Evolutionary conservation across 495 filamentous ascomycete species (phyloP), one percentile per base, ranked within the genome.

Genomic region (Coniosporium apollinis): DNA sequence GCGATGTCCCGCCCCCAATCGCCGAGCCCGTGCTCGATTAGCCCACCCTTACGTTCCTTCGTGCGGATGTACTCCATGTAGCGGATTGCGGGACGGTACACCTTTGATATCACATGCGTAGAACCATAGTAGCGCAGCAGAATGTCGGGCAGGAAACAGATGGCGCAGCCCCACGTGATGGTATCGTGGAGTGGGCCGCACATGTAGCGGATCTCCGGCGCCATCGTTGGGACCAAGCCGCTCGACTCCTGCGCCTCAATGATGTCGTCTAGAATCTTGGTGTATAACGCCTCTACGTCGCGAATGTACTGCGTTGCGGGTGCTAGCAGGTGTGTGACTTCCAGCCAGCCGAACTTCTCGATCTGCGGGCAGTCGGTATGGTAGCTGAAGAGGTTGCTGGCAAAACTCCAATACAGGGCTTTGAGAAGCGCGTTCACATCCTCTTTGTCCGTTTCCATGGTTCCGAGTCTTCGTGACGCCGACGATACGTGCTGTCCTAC

Each of bases 291-390:
- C n/a, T 34, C 31, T 11, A 34, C 21, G 31, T 34, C 31, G 31
- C 14, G 19, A 19, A 34, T 21, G 19, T 34, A 34, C n/a, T 34
- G 31, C 15, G 31, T 18, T 11, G 31, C 14, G 6, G 5, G 31
- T n/a, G 19, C 14, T 11, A 34, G 31, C 14, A 34, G 31, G 21
- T 34, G 31, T 18, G 31, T 34, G 14, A 34, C 31, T 19, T 34
- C 31, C 15, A 34, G 19, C 31, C 31, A 34, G 13, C 15, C 15
- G 15, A 34, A 34, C 31, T 34, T 34, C n/a, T 34, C 31, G 4
- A 34, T 34, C 31, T 34, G 31, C 31, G 31, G 31, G 19, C 31
- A 34, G 31, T 34, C 31, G 13, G 31, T 34, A 19, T 34, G 31
- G n/a, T 21, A 34, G 31, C 31, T 34, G 15, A 34, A 21, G 4